These are phyloP conservation scores for Kazachstania sp. DNA, from an alignment of 1,139 yeast genomes.

Conservation along the genomic window DNA sequence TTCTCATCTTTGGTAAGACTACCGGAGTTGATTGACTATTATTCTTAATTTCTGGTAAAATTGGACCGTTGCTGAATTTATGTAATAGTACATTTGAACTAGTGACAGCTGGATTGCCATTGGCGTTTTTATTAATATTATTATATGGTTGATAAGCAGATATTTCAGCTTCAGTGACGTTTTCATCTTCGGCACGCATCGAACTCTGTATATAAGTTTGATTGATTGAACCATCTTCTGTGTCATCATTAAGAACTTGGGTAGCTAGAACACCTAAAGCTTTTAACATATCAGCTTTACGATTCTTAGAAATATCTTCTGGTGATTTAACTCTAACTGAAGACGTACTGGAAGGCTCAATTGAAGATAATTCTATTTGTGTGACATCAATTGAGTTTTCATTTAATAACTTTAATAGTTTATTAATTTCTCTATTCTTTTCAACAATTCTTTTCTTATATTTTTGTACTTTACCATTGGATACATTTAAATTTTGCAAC, in stretches of 20 bases:
- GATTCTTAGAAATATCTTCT: conserved; percentile 4
- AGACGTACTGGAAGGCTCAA: conserved; percentile 9
- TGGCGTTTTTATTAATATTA: background rate
- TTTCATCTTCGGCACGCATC: conserved; percentile 14
- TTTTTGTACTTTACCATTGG: conserved; percentile 37
- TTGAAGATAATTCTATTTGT: conserved; percentile 8
- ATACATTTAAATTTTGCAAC: conserved; percentile 33
- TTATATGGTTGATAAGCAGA: conserved; percentile 6
- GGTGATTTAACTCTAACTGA: conserved; percentile 5
- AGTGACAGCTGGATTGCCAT: background rate
- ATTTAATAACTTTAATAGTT: conserved; percentile 24
- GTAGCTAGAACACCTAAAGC: conserved; percentile 42
- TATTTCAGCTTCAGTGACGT: conserved; percentile 19
- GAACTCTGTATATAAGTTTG: conserved; percentile 18
- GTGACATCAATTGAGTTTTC: conserved; percentile 14
- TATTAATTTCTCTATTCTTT: conserved; percentile 36
- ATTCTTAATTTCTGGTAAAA: conserved; percentile 7
- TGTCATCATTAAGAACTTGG: conserved; percentile 35
- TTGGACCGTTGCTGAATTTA: conserved; percentile 5
- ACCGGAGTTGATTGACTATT: background rate
- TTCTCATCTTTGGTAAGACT: conserved; percentile 22
- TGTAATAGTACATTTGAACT: conserved; percentile 5
- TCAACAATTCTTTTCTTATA: conserved; percentile 36
- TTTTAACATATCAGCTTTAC: conserved; percentile 33
- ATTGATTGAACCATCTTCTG: conserved; percentile 19